Evolutionary conservation across 1,284 basidiomycete genomes (phyloP).

Genomic region (Rhodotorula sp.): DNA sequence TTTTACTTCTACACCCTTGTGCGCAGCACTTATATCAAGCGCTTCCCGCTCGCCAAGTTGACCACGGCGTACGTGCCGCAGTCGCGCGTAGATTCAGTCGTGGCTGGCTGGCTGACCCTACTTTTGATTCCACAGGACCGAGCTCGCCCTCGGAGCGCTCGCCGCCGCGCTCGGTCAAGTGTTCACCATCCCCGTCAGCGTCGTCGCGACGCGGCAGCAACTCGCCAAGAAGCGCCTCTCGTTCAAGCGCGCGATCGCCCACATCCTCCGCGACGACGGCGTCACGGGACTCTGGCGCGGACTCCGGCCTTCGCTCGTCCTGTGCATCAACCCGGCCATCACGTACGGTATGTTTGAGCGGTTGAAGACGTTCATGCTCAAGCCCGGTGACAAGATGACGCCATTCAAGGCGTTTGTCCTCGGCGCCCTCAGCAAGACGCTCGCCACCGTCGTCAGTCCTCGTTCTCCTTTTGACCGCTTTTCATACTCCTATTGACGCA

Average conservation of each 20-base stretch:
- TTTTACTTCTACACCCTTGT: slow-evolving; percentile 99
- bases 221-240: slow-evolving; percentile 56
- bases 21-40: slow-evolving; percentile 73
- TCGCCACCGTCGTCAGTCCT: slow-evolving; percentile 82
- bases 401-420: slow-evolving; percentile 79
- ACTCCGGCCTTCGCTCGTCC: slow-evolving; percentile 83
- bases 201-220: slow-evolving; percentile 97
- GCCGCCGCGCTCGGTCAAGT: slow-evolving; percentile 95
- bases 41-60: slow-evolving; percentile 52
- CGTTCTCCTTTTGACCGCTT: neutral
- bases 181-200: slow-evolving; percentile 96
- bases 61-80: slow-evolving; percentile 40
- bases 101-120: neutral
- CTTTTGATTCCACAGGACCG: slow-evolving; percentile 53
- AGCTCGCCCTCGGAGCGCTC: slow-evolving; percentile 82
- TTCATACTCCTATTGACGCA: neutral
- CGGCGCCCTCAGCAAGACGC: slow-evolving; percentile 91
- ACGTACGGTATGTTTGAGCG: slow-evolving; percentile 96
- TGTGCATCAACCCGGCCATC: slow-evolving; percentile 93
- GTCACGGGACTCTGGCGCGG: slow-evolving; percentile 91
- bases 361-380: slow-evolving; percentile 63
- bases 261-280: slow-evolving; percentile 91
- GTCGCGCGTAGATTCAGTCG: neutral
- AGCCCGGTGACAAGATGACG: slow-evolving; percentile 63
- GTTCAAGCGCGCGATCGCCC: slow-evolving; percentile 73